phyloP scores from a whole-genome alignment of 2,329 filamentous ascomycete genomes.

The Nakataea oryzae region DNA sequence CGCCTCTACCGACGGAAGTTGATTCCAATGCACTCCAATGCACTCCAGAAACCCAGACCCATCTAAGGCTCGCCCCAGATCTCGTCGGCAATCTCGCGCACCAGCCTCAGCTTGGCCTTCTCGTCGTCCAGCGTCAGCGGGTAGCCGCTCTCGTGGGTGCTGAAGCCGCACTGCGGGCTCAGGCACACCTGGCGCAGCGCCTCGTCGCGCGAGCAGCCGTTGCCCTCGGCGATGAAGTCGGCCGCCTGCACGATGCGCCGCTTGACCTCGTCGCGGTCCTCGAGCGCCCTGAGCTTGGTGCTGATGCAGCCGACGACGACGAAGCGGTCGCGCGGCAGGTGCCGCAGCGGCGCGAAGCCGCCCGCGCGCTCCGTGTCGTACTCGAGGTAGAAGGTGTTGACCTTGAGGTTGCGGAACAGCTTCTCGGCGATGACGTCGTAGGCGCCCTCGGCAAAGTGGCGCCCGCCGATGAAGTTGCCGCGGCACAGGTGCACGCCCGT shows the following conservation, averaged over 20 bases:
- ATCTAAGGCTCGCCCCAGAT: slow-evolving; percentile 47
- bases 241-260: slow-evolving; percentile 48
- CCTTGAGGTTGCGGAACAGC: slow-evolving; percentile 51
- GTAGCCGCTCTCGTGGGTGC: slow-evolving; percentile 65
- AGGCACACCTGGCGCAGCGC: slow-evolving; percentile 58
- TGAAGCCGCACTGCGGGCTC: slow-evolving; percentile 65
- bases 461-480: slow-evolving; percentile 55
- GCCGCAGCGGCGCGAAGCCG: slow-evolving; percentile 54
- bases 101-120: slow-evolving; percentile 61
- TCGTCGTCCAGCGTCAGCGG: slow-evolving; percentile 58
- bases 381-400: slow-evolving; percentile 60
- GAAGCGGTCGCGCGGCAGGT: slow-evolving; percentile 49
- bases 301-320: slow-evolving; percentile 55
- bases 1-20: background rate
- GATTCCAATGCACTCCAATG: background rate
- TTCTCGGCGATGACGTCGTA: slow-evolving; percentile 59
- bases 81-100: slow-evolving; percentile 61
- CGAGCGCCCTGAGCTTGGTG: slow-evolving; percentile 50
- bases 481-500: slow-evolving; percentile 68
- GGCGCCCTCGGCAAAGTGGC: slow-evolving; percentile 56
- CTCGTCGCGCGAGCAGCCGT: slow-evolving; percentile 51
- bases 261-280: slow-evolving; percentile 56
- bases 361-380: slow-evolving; percentile 57
- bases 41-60: too few species aligned
- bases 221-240: slow-evolving; percentile 59